Conservation (phyloP, 2,329 filamentous ascomycete species). For the Exophiala sp. region DNA sequence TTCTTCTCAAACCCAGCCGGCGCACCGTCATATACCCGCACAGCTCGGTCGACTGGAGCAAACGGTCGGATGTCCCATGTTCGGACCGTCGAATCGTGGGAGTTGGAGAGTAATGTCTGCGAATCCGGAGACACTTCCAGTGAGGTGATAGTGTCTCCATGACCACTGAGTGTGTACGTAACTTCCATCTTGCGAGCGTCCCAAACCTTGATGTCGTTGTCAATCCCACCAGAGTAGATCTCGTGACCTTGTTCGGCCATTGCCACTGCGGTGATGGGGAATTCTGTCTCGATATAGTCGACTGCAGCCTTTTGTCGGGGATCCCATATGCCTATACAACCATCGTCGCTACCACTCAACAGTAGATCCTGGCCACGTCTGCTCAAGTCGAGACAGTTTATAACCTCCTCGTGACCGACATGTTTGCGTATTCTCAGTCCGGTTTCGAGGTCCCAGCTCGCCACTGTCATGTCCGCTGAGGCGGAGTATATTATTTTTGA, state of each 20-base stretch:
- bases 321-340: slow-evolving; percentile 92
- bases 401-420: slow-evolving; percentile 87
- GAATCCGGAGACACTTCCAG: slow-evolving; percentile 88
- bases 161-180: slow-evolving; percentile 80
- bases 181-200: slow-evolving; percentile 87
- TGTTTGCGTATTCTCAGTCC: slow-evolving; percentile 89
- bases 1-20: slow-evolving; percentile 85
- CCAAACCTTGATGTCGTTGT: slow-evolving; percentile 97
- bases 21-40: slow-evolving; percentile 89
- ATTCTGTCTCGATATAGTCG: slow-evolving; percentile 83
- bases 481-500: slow-evolving; percentile 85
- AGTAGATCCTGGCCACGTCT: slow-evolving; percentile 84
- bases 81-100: slow-evolving; percentile 86
- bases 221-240: slow-evolving; percentile 88
- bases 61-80: slow-evolving; percentile 97
- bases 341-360: slow-evolving; percentile 88
- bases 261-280: slow-evolving; percentile 84
- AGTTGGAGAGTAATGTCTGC: slow-evolving; percentile 81
- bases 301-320: slow-evolving; percentile 81
- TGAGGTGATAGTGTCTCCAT: slow-evolving; percentile 87
- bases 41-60: slow-evolving; percentile 75
- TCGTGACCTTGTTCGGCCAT: slow-evolving; percentile 94
- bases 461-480: slow-evolving; percentile 86
- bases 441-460: slow-evolving; percentile 90
- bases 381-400: slow-evolving; percentile 85